These are phyloP conservation scores for Sporothrix dimorphospora DNA, from an alignment of 2,329 filamentous ascomycete species.

Conservation along the genomic window DNA sequence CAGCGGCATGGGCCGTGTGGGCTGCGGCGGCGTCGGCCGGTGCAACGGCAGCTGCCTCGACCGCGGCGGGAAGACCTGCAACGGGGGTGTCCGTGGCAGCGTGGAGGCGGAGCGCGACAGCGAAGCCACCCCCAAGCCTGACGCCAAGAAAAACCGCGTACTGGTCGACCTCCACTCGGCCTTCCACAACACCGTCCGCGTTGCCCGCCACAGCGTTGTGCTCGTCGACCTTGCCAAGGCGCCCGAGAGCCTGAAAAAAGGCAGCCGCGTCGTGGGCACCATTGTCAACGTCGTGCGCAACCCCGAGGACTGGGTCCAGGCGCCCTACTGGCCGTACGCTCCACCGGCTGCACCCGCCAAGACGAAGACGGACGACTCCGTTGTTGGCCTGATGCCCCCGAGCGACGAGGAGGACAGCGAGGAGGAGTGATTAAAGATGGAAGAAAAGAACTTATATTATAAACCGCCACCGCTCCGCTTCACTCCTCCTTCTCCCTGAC, in stretches of 20 bases:
- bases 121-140: constrained; percentile 34
- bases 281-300: constrained; percentile 92
- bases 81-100: background rate
- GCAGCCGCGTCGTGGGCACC: constrained; percentile 81
- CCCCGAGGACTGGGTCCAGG: constrained; percentile 89
- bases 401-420: constrained; percentile 69
- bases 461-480: too few species aligned
- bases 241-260: constrained; percentile 63
- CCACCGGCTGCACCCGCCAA: constrained; percentile 63
- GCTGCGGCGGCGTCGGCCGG: constrained; percentile 8
- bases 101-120: constrained; percentile 43
- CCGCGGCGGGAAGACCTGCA: constrained; percentile 17
- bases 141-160: constrained; percentile 42
- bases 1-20: constrained; percentile 1
- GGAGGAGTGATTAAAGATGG: background rate
- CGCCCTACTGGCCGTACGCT: constrained; percentile 80
- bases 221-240: constrained; percentile 67
- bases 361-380: constrained; percentile 69
- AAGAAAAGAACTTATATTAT: too few species aligned
- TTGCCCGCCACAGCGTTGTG: constrained; percentile 86
- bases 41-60: constrained; percentile 23
- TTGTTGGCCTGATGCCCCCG: constrained; percentile 81
- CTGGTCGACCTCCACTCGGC: constrained; percentile 77
- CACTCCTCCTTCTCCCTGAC: constrained; percentile 33
- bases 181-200: constrained; percentile 92